A percentile compares a stretch with the other conserved stretches of the same genome.
phyloP scores from a whole-genome alignment of 352 stramenopile species.

The Plasmopara halstedii region DNA sequence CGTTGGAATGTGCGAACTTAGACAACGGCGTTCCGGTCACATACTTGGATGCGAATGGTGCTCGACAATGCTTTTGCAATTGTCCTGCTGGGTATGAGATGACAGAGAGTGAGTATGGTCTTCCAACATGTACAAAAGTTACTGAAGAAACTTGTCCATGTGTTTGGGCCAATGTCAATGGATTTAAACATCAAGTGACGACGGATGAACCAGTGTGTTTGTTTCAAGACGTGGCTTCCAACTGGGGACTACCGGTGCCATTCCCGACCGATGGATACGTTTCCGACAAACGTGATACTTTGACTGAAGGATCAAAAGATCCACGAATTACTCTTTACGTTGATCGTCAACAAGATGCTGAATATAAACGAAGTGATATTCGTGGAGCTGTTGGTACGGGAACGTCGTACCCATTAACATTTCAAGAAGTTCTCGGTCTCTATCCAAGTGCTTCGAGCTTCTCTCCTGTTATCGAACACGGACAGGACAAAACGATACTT shows the following conservation, averaged over 20 bases:
- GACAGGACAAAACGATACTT: not conserved
- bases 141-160: constrained; percentile 30
- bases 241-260: constrained; percentile 33
- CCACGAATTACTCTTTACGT: constrained; percentile 15
- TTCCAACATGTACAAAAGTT: constrained; percentile 20
- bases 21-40: constrained; percentile 36
- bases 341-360: constrained; percentile 8
- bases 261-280: constrained; percentile 58
- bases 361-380: constrained; percentile 17
- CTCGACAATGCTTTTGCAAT: constrained; percentile 48
- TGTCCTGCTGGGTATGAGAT: constrained; percentile 35
- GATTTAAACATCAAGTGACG: constrained; percentile 23
- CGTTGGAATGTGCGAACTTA: constrained; percentile 29
- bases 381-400: constrained; percentile 1
- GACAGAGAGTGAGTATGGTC: constrained; percentile 7
- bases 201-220: constrained; percentile 19
- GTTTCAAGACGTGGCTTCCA: constrained; percentile 27
- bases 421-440: constrained; percentile 7
- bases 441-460: constrained; percentile 5
- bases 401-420: constrained; percentile 6
- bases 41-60: constrained; percentile 26
- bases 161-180: constrained; percentile 31
- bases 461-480: constrained; percentile 4
- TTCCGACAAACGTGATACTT: constrained; percentile 31
- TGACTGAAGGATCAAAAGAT: constrained; percentile 4